A percentile compares a stretch with the other conserved stretches of the same genome.
Evolutionary conservation across 2,329 filamentous ascomycete species (phyloP).

Genomic region (Ceratocystis cacaofunesta): DNA sequence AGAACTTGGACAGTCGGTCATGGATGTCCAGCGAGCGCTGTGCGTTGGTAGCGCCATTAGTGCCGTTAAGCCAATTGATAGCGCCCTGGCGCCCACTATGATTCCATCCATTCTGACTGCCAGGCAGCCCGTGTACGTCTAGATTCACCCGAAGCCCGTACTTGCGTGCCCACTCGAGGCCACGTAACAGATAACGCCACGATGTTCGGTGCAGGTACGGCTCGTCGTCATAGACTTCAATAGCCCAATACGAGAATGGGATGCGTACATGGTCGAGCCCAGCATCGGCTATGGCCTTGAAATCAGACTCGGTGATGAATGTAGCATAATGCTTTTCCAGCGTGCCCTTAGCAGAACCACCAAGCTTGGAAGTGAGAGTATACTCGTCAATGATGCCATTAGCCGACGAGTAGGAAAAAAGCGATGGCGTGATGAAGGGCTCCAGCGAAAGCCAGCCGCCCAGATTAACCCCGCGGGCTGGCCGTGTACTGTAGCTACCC

Average conservation of each 20-base stretch:
- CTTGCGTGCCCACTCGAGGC: conserved; percentile 85
- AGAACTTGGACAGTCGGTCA: conserved; percentile 76
- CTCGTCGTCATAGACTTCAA: conserved; percentile 69
- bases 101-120: conserved; percentile 96
- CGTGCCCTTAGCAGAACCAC: conserved; percentile 43
- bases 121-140: conserved; percentile 80
- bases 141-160: conserved; percentile 86
- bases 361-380: conserved; percentile 59
- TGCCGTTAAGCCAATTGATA: conserved; percentile 86
- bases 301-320: conserved; percentile 74
- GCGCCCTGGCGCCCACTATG: conserved; percentile 72
- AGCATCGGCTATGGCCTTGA: conserved; percentile 68
- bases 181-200: conserved; percentile 86
- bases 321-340: conserved; percentile 86
- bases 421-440: conserved; percentile 86
- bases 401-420: conserved; percentile 55
- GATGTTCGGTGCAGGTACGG: conserved; percentile 75
- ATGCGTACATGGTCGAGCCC: conserved; percentile 96
- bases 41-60: conserved; percentile 61
- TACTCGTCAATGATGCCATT: conserved; percentile 74
- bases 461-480: conserved; percentile 79
- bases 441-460: conserved; percentile 91
- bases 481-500: conserved; percentile 59
- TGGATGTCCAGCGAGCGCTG: conserved; percentile 78
- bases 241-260: conserved; percentile 88